Percentiles rank a stretch among this genome's conserved stretches.
Conservation (phyloP, 495 filamentous ascomycete genomes). For the Aspergillus campestris region DNA sequence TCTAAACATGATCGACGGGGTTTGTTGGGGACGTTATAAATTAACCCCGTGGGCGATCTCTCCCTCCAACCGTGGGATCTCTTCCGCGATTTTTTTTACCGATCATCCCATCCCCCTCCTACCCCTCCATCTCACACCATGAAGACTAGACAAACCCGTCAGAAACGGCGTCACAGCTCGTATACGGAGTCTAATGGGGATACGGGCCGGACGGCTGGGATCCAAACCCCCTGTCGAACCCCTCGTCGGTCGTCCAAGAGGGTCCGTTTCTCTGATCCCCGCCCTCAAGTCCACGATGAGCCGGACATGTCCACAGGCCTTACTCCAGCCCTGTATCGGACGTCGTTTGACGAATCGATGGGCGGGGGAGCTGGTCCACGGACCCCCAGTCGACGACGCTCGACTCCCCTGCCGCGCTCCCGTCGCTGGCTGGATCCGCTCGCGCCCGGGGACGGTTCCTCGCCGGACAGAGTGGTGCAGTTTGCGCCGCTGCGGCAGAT, state of each 20-base stretch:
- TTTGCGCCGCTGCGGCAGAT: slow-evolving; percentile 64
- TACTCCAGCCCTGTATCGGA: slow-evolving; percentile 56
- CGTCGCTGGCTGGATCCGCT: slow-evolving; percentile 18
- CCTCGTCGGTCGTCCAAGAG: slow-evolving; percentile 45
- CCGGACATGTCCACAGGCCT: slow-evolving; percentile 49
- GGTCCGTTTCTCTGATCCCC: slow-evolving; percentile 68
- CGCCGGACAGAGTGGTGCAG: slow-evolving; percentile 38
- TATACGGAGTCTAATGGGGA: slow-evolving; percentile 12
- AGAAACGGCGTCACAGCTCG: slow-evolving; percentile 24
- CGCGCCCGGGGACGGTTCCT: slow-evolving; percentile 16
- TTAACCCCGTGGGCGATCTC: neutral
- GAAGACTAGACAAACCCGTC: slow-evolving; percentile 22
- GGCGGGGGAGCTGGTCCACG: slow-evolving; percentile 11
- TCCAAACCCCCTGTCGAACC: slow-evolving; percentile 7
- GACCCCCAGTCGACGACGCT: slow-evolving; percentile 32
- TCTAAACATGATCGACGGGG: neutral
- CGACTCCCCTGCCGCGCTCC: slow-evolving; percentile 23
- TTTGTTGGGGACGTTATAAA: neutral
- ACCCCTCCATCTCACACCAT: slow-evolving; percentile 7
- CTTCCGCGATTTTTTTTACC: neutral
- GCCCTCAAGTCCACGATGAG: slow-evolving; percentile 32
- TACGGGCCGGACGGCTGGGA: neutral
- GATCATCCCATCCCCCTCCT: too few relatives aligned
- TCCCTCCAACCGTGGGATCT: slow-evolving; percentile 1
- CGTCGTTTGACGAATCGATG: slow-evolving; percentile 33